Percentiles rank a stretch among this genome's conserved stretches.
These are phyloP conservation scores for Ilex paraguariensis DNA, from an alignment of 305 asterid species.

Conservation along the genomic window DNA sequence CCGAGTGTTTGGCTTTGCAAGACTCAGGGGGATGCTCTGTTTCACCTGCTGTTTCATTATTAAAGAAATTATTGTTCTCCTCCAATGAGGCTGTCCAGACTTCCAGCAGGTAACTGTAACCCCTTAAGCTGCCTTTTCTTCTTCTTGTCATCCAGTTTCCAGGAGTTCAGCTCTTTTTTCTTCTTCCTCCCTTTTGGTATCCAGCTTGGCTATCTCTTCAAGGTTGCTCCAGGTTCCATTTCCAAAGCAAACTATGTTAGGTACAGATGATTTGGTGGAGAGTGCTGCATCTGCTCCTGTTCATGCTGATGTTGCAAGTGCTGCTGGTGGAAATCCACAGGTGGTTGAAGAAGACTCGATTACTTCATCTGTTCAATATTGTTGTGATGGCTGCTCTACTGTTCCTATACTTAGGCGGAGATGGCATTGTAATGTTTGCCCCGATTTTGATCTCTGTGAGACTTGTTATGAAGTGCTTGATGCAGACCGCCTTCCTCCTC, in stretches of 20 bases:
- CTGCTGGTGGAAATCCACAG: conserved; percentile 62
- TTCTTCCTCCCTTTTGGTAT: conserved; percentile 17
- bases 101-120: conserved; percentile 75
- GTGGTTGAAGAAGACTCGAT: conserved; percentile 91
- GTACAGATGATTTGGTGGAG: conserved; percentile 70
- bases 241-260: conserved; percentile 98
- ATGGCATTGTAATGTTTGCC: conserved; percentile 98
- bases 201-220: conserved; percentile 98
- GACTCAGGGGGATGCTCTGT: conserved; percentile 61
- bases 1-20: conserved; percentile 87
- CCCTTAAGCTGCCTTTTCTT: conserved; percentile 4
- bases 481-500: conserved; percentile 93
- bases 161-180: not conserved
- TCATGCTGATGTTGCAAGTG: conserved; percentile 55
- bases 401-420: conserved; percentile 95
- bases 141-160: conserved; percentile 9
- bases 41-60: conserved; percentile 81
- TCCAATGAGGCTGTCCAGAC: conserved; percentile 96
- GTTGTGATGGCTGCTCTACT: conserved; percentile 99
- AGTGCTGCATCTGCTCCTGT: conserved; percentile 52
- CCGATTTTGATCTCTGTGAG: conserved; percentile 98
- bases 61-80: conserved; percentile 80
- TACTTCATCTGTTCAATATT: conserved; percentile 94
- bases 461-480: conserved; percentile 91
- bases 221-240: conserved; percentile 99